These are phyloP conservation scores for Xylariaceae sp. DNA, from an alignment of 2,329 filamentous ascomycete genomes.

Conservation along the genomic window DNA sequence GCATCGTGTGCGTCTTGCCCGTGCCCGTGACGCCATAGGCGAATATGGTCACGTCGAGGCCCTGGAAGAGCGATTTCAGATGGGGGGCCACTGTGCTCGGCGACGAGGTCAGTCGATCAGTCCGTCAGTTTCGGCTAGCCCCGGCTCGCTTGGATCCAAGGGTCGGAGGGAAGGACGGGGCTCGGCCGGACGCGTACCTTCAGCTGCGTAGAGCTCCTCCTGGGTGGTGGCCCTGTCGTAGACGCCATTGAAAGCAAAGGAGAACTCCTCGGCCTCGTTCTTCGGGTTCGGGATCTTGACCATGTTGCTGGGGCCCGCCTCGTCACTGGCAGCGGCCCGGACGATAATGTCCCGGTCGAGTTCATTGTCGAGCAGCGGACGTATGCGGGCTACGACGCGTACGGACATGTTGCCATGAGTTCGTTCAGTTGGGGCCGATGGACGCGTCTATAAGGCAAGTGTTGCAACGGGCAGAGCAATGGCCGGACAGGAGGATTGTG, in stretches of 20 bases:
- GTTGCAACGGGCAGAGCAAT: no score
- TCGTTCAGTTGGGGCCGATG: no score
- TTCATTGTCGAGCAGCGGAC: constrained; percentile 80
- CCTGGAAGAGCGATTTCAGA: constrained; percentile 85
- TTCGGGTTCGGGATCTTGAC: constrained; percentile 91
- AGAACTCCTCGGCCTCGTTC: constrained; percentile 84
- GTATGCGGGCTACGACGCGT: constrained; percentile 82
- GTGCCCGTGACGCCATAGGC: constrained; percentile 91
- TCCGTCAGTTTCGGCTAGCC: no score
- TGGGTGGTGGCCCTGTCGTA: constrained; percentile 77
- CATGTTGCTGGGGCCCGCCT: constrained; percentile 55
- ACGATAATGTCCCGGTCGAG: constrained; percentile 84
- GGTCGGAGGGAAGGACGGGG: constrained; percentile 4
- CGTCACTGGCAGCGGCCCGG: constrained; percentile 53
- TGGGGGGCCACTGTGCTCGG: constrained; percentile 67
- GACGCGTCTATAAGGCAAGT: no score
- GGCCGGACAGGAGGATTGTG: no score
- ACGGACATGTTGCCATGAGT: constrained; percentile 53
- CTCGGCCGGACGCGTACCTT: constrained; percentile 52
- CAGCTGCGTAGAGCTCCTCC: constrained; percentile 79
- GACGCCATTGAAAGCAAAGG: constrained; percentile 89
- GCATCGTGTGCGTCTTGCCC: constrained; percentile 94
- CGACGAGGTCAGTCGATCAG: constrained; percentile 7
- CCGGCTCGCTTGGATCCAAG: no score
- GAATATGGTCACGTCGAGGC: constrained; percentile 81